phyloP scores from a whole-genome alignment of 345 rosid species.

The Lumnitzera racemosa region DNA sequence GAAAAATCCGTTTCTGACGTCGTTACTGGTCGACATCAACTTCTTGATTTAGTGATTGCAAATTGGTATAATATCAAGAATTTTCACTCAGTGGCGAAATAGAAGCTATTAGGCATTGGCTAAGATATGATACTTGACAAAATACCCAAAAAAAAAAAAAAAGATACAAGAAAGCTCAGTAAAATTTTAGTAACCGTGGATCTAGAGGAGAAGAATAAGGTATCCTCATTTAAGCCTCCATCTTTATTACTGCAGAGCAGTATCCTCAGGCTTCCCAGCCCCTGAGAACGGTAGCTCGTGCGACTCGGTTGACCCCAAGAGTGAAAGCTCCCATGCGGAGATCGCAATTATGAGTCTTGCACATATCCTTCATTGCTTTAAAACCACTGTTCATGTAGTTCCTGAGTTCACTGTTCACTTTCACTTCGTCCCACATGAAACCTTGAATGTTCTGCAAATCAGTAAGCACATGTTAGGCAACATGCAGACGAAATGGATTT shows the following conservation, averaged over 20 bases:
- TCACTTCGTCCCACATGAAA: slow-evolving; percentile 94
- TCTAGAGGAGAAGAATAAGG: neutral
- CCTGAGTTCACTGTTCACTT: slow-evolving; percentile 69
- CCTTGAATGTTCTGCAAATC: slow-evolving; percentile 84
- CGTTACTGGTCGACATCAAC: too few species aligned
- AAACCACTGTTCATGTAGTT: slow-evolving; percentile 85
- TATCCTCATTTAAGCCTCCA: neutral
- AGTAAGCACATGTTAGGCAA: neutral
- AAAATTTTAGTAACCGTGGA: neutral
- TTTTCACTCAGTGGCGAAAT: too few species aligned
- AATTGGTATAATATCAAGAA: too few species aligned
- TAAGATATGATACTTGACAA: too few species aligned
- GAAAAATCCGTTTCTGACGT: too few species aligned
- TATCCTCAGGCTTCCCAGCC: slow-evolving; percentile 80
- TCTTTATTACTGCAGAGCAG: slow-evolving; percentile 10
- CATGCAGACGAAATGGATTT: too few species aligned
- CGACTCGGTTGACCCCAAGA: slow-evolving; percentile 91
- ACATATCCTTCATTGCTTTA: slow-evolving; percentile 76
- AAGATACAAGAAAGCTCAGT: neutral
- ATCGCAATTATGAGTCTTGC: slow-evolving; percentile 71
- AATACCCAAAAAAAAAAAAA: neutral
- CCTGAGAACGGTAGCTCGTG: slow-evolving; percentile 73
- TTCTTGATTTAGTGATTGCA: too few species aligned
- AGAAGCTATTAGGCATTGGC: too few species aligned
- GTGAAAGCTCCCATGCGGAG: slow-evolving; percentile 99